Percentiles rank a stretch among this genome's conserved stretches.
Conservation (phyloP, 2,329 filamentous ascomycete species). For the Talaromyces sp. region DNA sequence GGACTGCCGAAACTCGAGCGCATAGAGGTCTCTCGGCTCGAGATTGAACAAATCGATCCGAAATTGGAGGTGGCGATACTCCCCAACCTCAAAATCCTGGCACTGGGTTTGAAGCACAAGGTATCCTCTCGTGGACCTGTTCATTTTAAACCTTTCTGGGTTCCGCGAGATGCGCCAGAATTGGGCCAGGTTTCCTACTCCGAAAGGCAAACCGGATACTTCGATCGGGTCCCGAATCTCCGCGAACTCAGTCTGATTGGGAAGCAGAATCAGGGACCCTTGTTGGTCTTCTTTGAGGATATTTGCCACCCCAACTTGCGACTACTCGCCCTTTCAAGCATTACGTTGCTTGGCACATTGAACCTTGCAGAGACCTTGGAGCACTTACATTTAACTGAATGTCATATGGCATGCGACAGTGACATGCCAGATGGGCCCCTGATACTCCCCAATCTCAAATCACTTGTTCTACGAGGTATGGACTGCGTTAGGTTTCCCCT, state of each 20-base stretch:
- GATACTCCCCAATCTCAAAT: slow-evolving; percentile 29
- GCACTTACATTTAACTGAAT: slow-evolving; percentile 2
- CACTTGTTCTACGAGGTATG: slow-evolving; percentile 19
- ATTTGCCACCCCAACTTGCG: slow-evolving; percentile 5
- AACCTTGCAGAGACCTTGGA: slow-evolving; percentile 2
- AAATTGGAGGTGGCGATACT: neutral
- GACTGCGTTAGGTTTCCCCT: slow-evolving; percentile 8
- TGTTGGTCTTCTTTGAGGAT: neutral
- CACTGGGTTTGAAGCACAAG: neutral
- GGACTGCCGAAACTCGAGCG: slow-evolving; percentile 28
- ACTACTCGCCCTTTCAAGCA: neutral
- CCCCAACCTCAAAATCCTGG: slow-evolving; percentile 9
- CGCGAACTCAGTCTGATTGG: slow-evolving; percentile 6
- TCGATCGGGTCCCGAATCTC: slow-evolving; percentile 12
- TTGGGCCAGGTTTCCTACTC: neutral
- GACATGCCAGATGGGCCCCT: slow-evolving; percentile 12
- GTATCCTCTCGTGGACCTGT: neutral
- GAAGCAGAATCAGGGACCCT: neutral
- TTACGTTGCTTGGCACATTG: neutral
- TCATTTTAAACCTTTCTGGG: slow-evolving; percentile 2
- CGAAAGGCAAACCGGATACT: neutral
- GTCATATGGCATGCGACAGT: neutral
- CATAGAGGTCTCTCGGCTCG: slow-evolving; percentile 7
- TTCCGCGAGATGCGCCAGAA: neutral
- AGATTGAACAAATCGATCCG: neutral